Evolutionary conservation across 2,329 filamentous ascomycete species (phyloP).

Genomic region (Epichloe amarillans): DNA sequence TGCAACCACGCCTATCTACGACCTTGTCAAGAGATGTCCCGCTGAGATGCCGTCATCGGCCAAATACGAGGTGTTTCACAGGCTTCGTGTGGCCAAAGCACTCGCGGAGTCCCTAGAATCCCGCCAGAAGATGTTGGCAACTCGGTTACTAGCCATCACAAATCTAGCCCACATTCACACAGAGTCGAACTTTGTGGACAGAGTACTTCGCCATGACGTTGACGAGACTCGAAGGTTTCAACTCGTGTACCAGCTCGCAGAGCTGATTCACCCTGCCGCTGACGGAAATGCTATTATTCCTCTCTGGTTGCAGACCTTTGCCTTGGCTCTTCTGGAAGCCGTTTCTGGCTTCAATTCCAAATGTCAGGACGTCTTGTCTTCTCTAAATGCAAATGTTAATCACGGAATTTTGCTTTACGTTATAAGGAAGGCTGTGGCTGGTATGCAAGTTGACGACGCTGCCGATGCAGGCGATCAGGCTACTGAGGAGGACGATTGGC

Average conservation of each 20-base stretch:
- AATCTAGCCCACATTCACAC: slow-evolving; percentile 84
- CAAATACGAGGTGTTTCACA: slow-evolving; percentile 75
- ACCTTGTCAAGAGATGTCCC: slow-evolving; percentile 42
- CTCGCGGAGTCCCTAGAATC: slow-evolving; percentile 51
- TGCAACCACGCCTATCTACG: slow-evolving; percentile 37
- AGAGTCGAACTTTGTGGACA: slow-evolving; percentile 73
- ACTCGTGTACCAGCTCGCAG: slow-evolving; percentile 80
- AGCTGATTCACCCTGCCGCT: slow-evolving; percentile 73
- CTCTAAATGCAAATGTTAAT: slow-evolving; percentile 91
- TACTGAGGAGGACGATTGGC: slow-evolving; percentile 73
- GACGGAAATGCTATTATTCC: slow-evolving; percentile 57
- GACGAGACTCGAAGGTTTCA: slow-evolving; percentile 85
- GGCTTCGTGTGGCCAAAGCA: slow-evolving; percentile 71
- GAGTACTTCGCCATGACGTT: slow-evolving; percentile 72
- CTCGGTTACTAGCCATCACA: slow-evolving; percentile 74
- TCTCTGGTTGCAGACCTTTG: slow-evolving; percentile 66
- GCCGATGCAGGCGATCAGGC: slow-evolving; percentile 45
- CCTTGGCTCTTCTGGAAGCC: slow-evolving; percentile 72
- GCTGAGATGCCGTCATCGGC: slow-evolving; percentile 56
- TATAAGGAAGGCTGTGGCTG: slow-evolving; percentile 76
- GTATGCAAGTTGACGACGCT: slow-evolving; percentile 48
- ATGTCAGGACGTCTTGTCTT: slow-evolving; percentile 69
- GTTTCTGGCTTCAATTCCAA: slow-evolving; percentile 67
- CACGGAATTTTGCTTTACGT: slow-evolving; percentile 91
- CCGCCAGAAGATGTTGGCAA: slow-evolving; percentile 63